Conservation (phyloP, 352 stramenopile species). For the Pythium graminicola region DNA sequence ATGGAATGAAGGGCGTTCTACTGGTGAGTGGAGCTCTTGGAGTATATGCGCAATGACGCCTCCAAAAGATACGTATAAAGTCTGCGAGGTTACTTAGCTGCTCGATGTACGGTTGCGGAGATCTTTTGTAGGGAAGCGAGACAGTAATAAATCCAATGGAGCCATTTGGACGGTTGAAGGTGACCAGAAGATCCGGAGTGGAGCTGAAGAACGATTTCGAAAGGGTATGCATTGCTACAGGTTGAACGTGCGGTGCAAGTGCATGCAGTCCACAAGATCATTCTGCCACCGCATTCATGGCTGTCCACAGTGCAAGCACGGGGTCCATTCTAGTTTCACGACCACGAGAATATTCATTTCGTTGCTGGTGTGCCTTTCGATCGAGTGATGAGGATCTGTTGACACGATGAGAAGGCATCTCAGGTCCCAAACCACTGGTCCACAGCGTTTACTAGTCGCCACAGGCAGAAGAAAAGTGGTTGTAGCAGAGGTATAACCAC, state of each 20-base stretch:
- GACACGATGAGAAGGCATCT: no score
- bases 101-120: conserved; percentile 8
- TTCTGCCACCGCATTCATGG: not conserved
- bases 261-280: conserved; percentile 7
- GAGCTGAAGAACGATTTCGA: not conserved
- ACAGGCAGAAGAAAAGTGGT: no score
- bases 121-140: conserved; percentile 9
- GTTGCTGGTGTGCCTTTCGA: not conserved
- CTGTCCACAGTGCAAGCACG: no score
- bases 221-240: conserved; percentile 10
- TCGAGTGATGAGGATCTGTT: no score
- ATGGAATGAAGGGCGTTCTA: not conserved
- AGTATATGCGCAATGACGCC: conserved; percentile 22
- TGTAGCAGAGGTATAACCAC: no score
- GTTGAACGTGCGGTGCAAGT: not conserved
- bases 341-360: conserved; percentile 11
- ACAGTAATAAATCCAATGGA: not conserved
- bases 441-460: no score
- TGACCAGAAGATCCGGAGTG: not conserved
- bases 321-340: conserved; percentile 4
- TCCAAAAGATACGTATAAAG: conserved; percentile 26
- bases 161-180: not conserved
- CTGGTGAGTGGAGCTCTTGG: not conserved
- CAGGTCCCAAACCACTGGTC: no score
- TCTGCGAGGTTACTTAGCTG: conserved; percentile 23